Evolutionary conservation across 2,329 filamentous ascomycete genomes (phyloP).

Genomic region (Ophiostoma sp.): DNA sequence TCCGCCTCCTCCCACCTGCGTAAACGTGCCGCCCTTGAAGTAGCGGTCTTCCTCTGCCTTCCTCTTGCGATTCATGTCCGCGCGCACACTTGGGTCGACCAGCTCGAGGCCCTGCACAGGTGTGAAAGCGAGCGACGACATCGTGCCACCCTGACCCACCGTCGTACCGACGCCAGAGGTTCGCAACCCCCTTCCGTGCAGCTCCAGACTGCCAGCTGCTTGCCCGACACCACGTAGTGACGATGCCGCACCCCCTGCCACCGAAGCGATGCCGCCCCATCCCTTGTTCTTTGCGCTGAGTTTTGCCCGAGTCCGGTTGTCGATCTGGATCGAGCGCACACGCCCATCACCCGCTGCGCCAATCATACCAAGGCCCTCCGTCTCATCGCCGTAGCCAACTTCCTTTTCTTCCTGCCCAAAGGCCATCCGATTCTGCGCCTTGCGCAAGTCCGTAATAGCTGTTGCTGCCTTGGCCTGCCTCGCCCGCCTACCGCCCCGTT

Average conservation of each 20-base stretch:
- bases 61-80: conserved; percentile 80
- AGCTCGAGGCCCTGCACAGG: conserved; percentile 92
- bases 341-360: conserved; percentile 82
- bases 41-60: conserved; percentile 93
- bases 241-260: conserved; percentile 63
- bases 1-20: conserved; percentile 61
- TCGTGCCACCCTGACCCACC: conserved; percentile 64
- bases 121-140: conserved; percentile 85
- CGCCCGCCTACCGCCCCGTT: conserved; percentile 83
- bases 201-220: conserved; percentile 56
- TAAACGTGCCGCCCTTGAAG: conserved; percentile 97
- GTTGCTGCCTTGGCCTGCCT: conserved; percentile 94
- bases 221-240: conserved; percentile 75
- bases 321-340: conserved; percentile 81
- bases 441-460: conserved; percentile 92
- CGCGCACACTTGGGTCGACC: conserved; percentile 85
- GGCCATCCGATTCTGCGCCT: conserved; percentile 91
- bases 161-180: conserved; percentile 74
- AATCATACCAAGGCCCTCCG: conserved; percentile 90
- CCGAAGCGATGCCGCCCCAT: conserved; percentile 62
- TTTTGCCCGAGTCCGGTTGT: conserved; percentile 87
- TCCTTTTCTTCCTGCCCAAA: conserved; percentile 96
- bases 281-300: conserved; percentile 93
- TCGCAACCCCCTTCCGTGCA: conserved; percentile 73
- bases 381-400: conserved; percentile 83